These are phyloP conservation scores for Phallus indusiatus DNA, from an alignment of 768 basidiomycete species.

Conservation along the genomic window DNA sequence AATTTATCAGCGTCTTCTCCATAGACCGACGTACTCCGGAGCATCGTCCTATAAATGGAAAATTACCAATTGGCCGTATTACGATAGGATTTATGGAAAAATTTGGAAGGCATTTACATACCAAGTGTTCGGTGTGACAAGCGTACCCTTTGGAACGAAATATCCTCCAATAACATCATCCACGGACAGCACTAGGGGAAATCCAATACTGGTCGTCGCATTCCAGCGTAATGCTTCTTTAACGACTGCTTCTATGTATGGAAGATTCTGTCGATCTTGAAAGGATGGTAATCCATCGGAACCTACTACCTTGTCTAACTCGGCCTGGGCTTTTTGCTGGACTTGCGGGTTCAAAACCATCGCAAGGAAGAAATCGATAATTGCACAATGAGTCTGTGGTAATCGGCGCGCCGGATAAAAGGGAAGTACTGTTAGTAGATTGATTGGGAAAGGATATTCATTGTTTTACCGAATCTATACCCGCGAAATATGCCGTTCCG, in stretches of 20 bases:
- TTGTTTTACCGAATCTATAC: neutral
- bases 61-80: too few relatives aligned
- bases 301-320: conserved; percentile 11
- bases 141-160: too few relatives aligned
- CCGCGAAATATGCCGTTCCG: neutral
- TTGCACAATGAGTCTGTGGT: neutral
- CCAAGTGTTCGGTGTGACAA: too few relatives aligned
- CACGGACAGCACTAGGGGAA: neutral
- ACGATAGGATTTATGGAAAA: conserved; percentile 15
- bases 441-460: neutral
- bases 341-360: conserved; percentile 8
- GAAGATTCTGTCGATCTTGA: conserved; percentile 20
- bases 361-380: conserved; percentile 4
- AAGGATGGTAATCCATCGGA: conserved; percentile 16
- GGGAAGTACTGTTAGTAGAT: neutral
- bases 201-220: neutral
- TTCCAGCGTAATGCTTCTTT: conserved; percentile 13
- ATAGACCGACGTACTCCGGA: too few relatives aligned
- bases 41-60: too few relatives aligned
- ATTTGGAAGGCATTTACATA: neutral
- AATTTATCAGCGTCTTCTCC: conserved; percentile 25
- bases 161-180: too few relatives aligned
- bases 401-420: too few relatives aligned
- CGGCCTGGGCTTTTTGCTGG: conserved; percentile 5
- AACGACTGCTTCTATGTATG: conserved; percentile 14